Base-by-base conservation (phyloP, 2,329 filamentous ascomycete genomes). In the Colletotrichum sublineola region DNA sequence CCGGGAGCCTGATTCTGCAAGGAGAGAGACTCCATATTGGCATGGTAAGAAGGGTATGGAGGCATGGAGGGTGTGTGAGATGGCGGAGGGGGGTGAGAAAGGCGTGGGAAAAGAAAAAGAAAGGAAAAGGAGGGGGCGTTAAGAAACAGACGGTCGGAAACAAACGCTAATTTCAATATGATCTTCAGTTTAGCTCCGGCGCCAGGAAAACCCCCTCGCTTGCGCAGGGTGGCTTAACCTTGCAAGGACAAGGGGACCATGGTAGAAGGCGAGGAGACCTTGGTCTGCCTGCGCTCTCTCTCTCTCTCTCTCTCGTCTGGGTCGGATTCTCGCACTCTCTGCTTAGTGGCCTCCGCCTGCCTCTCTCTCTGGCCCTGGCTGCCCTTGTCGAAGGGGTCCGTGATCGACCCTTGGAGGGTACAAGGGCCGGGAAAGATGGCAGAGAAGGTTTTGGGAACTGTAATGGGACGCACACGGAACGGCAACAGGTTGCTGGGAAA, bases 111-210 rank as follows among this genome's bases (percentile, higher is more conserved):
- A 42, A 36, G 33, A 24, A 24, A 24, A 24, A 24, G 24, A 24
- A 33, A 42, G 15, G 2, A 18, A 12, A 5, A 12, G 40, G 40
- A 12, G 7, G 57, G 29, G 53, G 46, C 24, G n/a, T 18, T 62
- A 58, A 71, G 71, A 73, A 71, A 74, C 68, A 74, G 67, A 68
- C 44, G 55, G 72, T 68, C 72, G 72, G 72, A 73, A 73, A 74
- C 73, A 73, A 70, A 74, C 70, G 70, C 73, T 74, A 73, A 73
- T 73, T 71, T 62, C 70, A 67, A 67, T 53, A 67, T 74, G 70
- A 73, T 73, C 71, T 73, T 71, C 66, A 63, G 63, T 67, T 64
- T 63, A 74, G 71, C 71, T 64, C 67, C 42, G 63, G 67, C 63
- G 68, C 74, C 74, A 73, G 72, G 72, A 74, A 74, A 65, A 33